Base-by-base conservation (phyloP, 495 filamentous ascomycete species). In the Immersiella caudata region DNA sequence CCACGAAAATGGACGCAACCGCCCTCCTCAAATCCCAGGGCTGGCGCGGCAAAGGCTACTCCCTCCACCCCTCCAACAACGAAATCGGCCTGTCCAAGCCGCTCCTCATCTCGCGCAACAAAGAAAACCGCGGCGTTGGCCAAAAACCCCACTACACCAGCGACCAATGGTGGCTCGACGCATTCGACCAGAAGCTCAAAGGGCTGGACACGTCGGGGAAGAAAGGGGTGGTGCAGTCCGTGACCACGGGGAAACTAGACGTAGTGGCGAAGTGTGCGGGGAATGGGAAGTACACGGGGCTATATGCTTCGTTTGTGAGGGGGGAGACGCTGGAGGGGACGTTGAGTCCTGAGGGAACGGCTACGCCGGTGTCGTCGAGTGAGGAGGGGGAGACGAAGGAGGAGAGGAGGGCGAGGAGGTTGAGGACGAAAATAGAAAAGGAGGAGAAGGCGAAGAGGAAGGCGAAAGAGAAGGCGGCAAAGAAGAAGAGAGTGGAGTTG, bases 241-340 rank as follows among this genome's bases (percentile, higher is more conserved):
- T 83, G 0, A 81, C 78, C 11, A 77, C 76, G 18, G 83, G 84
- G 33, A 83, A 83, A 58, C 78, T 89, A 50, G 80, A 86, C 67
- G 81, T 83, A 60, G 78, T 86, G 16, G 76, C 79, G 56, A 80
- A 72, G 29, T 60, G 46, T n/a, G 57, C 36, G n/a, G 78, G 76
- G 21, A 69, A 73, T 29, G 79, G 76, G 33, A 83, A 81, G 56
- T 83, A 82, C 57, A 79, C 81, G 35, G 90, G 92, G 27, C 81
- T 97, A 6, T 97, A 97, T 76, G 86, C 89, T 18, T 87, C 84
- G 65, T 97, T 97, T 75, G 91, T 96, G 12, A 83, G 84, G 65
- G 93, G 93, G 20, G 87, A 91, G 64, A 78, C 83, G 46, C 77
- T 96, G 62, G 79, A 80, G n/a, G 93, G 93, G 12, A 93, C 91